A percentile compares a stretch with the other conserved stretches of the same genome.
Evolutionary conservation across 1,284 basidiomycete species (phyloP).

Genomic region (Singerocomus rubriflavus): DNA sequence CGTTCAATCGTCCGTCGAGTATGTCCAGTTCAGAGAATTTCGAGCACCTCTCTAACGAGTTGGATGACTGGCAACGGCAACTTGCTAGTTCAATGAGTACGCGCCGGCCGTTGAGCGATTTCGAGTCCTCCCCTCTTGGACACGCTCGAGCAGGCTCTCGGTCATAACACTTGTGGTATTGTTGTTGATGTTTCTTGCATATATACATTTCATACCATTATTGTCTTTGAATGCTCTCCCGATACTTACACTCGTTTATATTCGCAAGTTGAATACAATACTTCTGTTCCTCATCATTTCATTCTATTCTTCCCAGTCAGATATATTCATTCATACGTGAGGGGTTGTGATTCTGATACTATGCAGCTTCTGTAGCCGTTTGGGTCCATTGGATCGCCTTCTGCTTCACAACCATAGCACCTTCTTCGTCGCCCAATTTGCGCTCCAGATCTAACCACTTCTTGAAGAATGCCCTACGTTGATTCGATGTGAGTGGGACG

Average conservation of each 20-base stretch:
- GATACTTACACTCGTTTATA: constrained; percentile 51
- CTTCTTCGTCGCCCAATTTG: constrained; percentile 83
- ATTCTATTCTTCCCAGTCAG: constrained; percentile 20
- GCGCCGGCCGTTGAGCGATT: constrained; percentile 67
- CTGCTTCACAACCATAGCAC: constrained; percentile 77
- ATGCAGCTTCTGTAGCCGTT: constrained; percentile 40
- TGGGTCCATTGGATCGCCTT: constrained; percentile 90
- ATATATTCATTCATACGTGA: constrained; percentile 35
- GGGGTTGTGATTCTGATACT: constrained; percentile 23
- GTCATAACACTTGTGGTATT: constrained; percentile 50
- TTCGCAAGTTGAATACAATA: constrained; percentile 43
- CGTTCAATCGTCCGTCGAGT: constrained; percentile 66
- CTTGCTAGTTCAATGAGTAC: constrained; percentile 72
- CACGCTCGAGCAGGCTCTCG: constrained; percentile 63
- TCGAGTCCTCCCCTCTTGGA: constrained; percentile 51
- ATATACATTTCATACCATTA: constrained; percentile 55
- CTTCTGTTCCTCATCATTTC: constrained; percentile 13
- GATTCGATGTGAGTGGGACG: constrained; percentile 11
- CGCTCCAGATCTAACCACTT: constrained; percentile 95
- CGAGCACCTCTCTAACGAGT: constrained; percentile 70
- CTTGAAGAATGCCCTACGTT: constrained; percentile 83
- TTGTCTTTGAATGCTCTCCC: constrained; percentile 35
- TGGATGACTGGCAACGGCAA: constrained; percentile 82
- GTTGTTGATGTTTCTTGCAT: constrained; percentile 32
- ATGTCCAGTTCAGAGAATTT: constrained; percentile 82